A percentile compares a stretch with the other conserved stretches of the same genome.
Evolutionary conservation across 371 early-diverging fungal genomes (phyloP).

Genomic region (Mortierella sp.): DNA sequence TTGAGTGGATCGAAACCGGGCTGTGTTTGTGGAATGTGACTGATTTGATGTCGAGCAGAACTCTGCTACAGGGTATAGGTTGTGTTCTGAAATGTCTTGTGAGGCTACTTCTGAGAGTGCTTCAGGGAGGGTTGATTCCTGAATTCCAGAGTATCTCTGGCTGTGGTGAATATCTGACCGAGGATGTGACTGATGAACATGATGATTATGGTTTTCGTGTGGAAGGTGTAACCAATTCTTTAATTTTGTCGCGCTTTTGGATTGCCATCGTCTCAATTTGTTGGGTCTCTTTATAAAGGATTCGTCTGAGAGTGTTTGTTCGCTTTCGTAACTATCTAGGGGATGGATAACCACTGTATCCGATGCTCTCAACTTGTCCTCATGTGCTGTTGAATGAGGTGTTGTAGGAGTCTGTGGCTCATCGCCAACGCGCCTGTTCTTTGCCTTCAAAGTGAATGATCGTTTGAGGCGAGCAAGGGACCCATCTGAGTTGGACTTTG

Average conservation of each 20-base stretch:
- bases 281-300: not conserved
- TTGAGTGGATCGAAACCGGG: not conserved
- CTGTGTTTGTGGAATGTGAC: not conserved
- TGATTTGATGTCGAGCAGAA: not conserved
- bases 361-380: not conserved
- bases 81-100: not conserved
- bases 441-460: slow-evolving; percentile 7
- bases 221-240: slow-evolving; percentile 26
- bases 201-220: not conserved
- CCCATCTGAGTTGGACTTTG: not conserved
- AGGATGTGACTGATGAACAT: not conserved
- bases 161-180: not conserved
- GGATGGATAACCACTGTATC: not conserved
- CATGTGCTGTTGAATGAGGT: not conserved
- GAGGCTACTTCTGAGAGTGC: not conserved
- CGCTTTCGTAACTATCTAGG: not conserved
- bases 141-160: not conserved
- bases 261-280: slow-evolving; percentile 29
- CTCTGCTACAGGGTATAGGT: not conserved
- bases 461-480: slow-evolving; percentile 20
- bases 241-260: slow-evolving; percentile 20
- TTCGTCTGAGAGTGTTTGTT: not conserved
- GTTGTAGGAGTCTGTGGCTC: slow-evolving; percentile 1
- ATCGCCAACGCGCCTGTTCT: slow-evolving; percentile 22
- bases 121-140: not conserved